Base-by-base conservation (phyloP, 2,329 filamentous ascomycete genomes). In the Aureobasidium lini region DNA sequence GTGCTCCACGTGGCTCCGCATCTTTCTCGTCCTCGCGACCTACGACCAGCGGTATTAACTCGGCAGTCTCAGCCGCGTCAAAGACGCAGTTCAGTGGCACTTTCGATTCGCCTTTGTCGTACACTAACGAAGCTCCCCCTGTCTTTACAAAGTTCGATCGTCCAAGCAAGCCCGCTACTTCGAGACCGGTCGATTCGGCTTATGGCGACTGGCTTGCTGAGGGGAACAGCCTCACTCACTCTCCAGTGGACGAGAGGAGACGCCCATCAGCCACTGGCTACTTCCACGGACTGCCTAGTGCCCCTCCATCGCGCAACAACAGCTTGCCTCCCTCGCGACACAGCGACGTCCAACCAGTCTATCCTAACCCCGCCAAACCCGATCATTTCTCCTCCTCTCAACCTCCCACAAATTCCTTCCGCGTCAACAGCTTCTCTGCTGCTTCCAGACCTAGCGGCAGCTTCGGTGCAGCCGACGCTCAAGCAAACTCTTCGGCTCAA, bases 251-350 rank as follows among this genome's bases (percentile, higher is more conserved):
- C 10, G 63, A 65, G 6, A 59, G 61, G 29, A 53, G 61, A 28
- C 62, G 62, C 29, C 47, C 56, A 23, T 70, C 70, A 44, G 64
- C 67, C 13, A 73, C 73, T 54, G 61, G 69, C 42, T 68, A 65
- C 53, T 72, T 71, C 54, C 15, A 44, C 4, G 65, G 65, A 10
- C 71, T 72, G 46, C 64, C 70, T 1, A 78, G 77, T 49, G 73
- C 73, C 49, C 72, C 75, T 16, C 69, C 74, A 3, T 79, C 81
- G n/a, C 76, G 81, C 61, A 83, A 84, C 60, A 72, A 75, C 43
- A 83, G 77, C 68, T 72, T 82, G 48, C 81, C 83, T 46, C 77
- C 82, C 1, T 84, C 83, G 37, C 77, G 81, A 49, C 79, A 82
- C 59, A 73, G 75, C 10, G 73, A 73, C 15, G 73, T 78, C 47